Evolutionary conservation across 2,329 filamentous ascomycete genomes (phyloP).

Genomic region (Fulvia fulva): DNA sequence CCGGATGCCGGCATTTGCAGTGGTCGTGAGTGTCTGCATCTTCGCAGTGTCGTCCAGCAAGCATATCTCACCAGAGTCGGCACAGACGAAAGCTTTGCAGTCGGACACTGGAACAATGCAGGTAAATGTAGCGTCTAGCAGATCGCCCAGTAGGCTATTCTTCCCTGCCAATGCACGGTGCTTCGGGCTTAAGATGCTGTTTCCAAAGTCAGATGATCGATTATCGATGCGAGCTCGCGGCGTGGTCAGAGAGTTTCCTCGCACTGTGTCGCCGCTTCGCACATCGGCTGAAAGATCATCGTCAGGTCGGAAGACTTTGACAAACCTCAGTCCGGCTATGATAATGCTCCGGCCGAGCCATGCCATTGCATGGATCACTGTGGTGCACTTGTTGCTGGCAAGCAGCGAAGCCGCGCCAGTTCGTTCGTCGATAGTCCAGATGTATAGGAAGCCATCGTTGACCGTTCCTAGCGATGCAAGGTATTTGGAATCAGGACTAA

Average conservation of each 20-base stretch:
- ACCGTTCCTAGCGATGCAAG: slow-evolving; percentile 82
- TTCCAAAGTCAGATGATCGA: slow-evolving; percentile 30
- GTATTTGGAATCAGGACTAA: slow-evolving; percentile 80
- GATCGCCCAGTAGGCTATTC: slow-evolving; percentile 76
- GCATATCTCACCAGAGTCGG: slow-evolving; percentile 86
- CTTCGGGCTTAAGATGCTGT: slow-evolving; percentile 37
- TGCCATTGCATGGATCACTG: slow-evolving; percentile 76
- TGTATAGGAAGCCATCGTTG: slow-evolving; percentile 90
- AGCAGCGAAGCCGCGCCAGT: slow-evolving; percentile 74
- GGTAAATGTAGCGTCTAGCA: slow-evolving; percentile 81
- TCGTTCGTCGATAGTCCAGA: slow-evolving; percentile 82
- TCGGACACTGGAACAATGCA: slow-evolving; percentile 70
- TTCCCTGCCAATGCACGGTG: slow-evolving; percentile 75
- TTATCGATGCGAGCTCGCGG: slow-evolving; percentile 33
- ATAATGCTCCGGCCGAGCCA: slow-evolving; percentile 85
- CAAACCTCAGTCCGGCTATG: slow-evolving; percentile 83
- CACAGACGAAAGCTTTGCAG: slow-evolving; percentile 73
- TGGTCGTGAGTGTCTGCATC: slow-evolving; percentile 64
- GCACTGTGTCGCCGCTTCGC: slow-evolving; percentile 9
- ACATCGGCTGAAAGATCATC: slow-evolving; percentile 44
- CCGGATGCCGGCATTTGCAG: slow-evolving; percentile 63
- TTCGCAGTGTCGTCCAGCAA: slow-evolving; percentile 73
- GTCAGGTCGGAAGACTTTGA: slow-evolving; percentile 89
- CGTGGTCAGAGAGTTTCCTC: slow-evolving; percentile 19
- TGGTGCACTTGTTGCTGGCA: slow-evolving; percentile 91